These are phyloP conservation scores for Solanum peruvianum DNA, from an alignment of 257 asterid genomes.

Conservation along the genomic window DNA sequence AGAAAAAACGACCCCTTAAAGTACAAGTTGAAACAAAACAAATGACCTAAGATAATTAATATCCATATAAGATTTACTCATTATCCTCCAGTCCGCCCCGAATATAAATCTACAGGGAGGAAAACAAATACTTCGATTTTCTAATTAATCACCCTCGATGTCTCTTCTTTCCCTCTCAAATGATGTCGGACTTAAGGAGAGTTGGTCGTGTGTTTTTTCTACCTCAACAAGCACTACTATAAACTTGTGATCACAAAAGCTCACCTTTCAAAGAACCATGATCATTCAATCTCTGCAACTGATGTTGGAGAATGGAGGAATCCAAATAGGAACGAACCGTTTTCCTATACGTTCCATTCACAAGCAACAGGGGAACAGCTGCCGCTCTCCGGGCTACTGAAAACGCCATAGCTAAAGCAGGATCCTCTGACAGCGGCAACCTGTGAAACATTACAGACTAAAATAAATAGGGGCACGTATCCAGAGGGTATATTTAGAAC, in stretches of 20 bases:
- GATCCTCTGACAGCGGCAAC: constrained; percentile 84
- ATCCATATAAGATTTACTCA: neutral
- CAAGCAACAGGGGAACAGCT: constrained; percentile 83
- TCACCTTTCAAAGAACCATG: constrained; percentile 88
- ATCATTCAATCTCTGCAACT: constrained; percentile 68
- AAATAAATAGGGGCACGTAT: neutral
- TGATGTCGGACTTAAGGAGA: neutral
- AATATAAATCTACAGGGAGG: neutral
- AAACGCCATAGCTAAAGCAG: constrained; percentile 95
- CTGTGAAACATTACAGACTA: constrained; percentile 28
- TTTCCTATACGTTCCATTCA: constrained; percentile 91
- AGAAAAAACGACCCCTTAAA: neutral
- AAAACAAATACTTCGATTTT: neutral
- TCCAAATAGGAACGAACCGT: constrained; percentile 89
- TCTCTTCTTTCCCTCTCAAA: neutral
- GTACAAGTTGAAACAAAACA: neutral
- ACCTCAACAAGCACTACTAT: neutral
- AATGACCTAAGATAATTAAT: neutral
- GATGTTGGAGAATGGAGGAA: constrained; percentile 94
- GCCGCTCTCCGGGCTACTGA: constrained; percentile 96
- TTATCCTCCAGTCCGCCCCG: neutral
- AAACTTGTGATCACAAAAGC: neutral
- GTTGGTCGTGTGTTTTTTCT: neutral
- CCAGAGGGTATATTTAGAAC: neutral
- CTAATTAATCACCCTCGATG: neutral